Percentiles rank a stretch among this genome's conserved stretches.
These are phyloP conservation scores for Leccinum uliginosum DNA, from an alignment of 768 basidiomycete species.

Conservation along the genomic window DNA sequence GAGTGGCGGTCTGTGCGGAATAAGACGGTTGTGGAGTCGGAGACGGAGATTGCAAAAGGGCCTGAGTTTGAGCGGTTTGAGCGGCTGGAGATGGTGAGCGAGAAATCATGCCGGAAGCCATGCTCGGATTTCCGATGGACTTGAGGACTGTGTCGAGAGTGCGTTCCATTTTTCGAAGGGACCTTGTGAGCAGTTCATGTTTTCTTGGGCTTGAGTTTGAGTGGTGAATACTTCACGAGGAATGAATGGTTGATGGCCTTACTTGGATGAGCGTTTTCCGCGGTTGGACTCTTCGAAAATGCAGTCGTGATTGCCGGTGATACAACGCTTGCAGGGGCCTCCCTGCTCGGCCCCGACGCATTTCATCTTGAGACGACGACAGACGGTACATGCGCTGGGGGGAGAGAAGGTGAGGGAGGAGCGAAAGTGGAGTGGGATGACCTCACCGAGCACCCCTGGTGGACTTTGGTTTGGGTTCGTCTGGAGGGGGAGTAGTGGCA, in stretches of 20 bases:
- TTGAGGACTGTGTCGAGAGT: slow-evolving; percentile 89
- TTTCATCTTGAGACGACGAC: slow-evolving; percentile 90
- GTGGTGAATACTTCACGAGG: slow-evolving; percentile 24
- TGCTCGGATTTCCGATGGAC: slow-evolving; percentile 81
- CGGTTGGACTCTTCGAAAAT: slow-evolving; percentile 96
- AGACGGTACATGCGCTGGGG: slow-evolving; percentile 83
- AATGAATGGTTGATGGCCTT: slow-evolving; percentile 20
- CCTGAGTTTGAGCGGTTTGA: slow-evolving; percentile 48
- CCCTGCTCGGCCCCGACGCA: slow-evolving; percentile 89
- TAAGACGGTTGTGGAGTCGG: slow-evolving; percentile 42
- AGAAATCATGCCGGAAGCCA: slow-evolving; percentile 76
- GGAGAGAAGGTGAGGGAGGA: slow-evolving; percentile 11
- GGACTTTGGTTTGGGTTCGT: slow-evolving; percentile 72
- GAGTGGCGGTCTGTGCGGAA: slow-evolving; percentile 18
- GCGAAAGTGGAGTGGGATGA: neutral
- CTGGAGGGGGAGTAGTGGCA: slow-evolving; percentile 46
- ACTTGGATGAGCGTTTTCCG: slow-evolving; percentile 87
- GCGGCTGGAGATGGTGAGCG: slow-evolving; percentile 69
- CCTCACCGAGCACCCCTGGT: slow-evolving; percentile 80
- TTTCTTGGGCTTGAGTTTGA: slow-evolving; percentile 52
- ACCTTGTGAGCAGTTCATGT: slow-evolving; percentile 76
- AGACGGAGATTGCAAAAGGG: slow-evolving; percentile 50
- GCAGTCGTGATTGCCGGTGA: slow-evolving; percentile 78
- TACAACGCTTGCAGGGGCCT: slow-evolving; percentile 87
- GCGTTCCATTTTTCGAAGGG: slow-evolving; percentile 85